Evolutionary conservation across 2,329 filamentous ascomycete species (phyloP).

Genomic region (Cordyceps javanica): DNA sequence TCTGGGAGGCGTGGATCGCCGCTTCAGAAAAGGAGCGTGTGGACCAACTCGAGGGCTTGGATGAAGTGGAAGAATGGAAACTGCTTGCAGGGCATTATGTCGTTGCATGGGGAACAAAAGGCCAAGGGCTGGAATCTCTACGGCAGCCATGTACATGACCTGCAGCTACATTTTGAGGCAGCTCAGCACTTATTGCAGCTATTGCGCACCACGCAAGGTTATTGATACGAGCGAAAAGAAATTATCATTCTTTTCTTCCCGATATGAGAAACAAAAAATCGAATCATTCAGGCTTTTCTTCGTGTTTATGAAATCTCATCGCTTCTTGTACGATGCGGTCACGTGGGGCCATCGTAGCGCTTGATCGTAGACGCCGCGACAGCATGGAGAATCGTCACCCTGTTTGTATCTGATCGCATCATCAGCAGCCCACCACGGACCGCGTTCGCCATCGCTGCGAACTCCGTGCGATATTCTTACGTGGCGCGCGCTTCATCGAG

Average conservation of each 20-base stretch:
- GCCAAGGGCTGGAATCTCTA: slow-evolving; percentile 30
- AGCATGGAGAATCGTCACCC: too few species aligned
- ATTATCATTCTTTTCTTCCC: not conserved
- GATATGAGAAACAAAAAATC: too few species aligned
- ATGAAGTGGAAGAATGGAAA: slow-evolving; percentile 93
- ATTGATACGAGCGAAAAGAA: not conserved
- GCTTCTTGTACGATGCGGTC: not conserved
- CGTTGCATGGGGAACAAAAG: slow-evolving; percentile 80
- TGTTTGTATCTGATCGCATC: not conserved
- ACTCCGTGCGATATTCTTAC: not conserved
- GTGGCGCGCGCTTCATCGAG: not conserved
- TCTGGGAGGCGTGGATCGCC: slow-evolving; percentile 72
- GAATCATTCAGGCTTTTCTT: not conserved
- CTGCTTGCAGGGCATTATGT: slow-evolving; percentile 84
- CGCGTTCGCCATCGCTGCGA: not conserved
- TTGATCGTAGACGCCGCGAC: not conserved
- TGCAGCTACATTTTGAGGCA: not conserved
- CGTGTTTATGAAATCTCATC: not conserved
- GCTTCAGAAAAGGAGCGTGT: slow-evolving; percentile 71
- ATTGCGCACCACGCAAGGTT: not conserved
- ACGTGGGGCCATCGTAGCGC: not conserved
- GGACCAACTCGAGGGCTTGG: slow-evolving; percentile 74
- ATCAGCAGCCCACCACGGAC: not conserved
- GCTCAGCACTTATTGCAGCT: not conserved
- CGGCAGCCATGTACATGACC: not conserved